Evolutionary conservation across 2,329 filamentous ascomycete genomes (phyloP).

Genomic region (Ophiostoma perfectum): DNA sequence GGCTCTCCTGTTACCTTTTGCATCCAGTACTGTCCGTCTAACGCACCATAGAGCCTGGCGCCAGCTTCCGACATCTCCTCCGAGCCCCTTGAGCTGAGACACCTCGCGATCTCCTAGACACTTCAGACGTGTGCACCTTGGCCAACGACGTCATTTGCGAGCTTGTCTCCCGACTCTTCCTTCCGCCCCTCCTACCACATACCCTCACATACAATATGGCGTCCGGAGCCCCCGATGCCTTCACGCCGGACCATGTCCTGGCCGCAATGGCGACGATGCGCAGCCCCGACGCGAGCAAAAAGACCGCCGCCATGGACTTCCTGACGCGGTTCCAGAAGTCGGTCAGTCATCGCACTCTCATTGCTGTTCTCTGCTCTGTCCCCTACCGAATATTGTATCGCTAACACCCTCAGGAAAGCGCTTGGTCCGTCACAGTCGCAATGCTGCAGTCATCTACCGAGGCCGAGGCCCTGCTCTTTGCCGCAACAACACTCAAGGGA

Average conservation of each 20-base stretch:
- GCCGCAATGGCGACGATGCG: conserved; percentile 89
- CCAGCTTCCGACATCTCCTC: background rate
- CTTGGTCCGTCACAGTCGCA: conserved; percentile 82
- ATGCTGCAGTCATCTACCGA: conserved; percentile 79
- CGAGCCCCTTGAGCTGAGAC: background rate
- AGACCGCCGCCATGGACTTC: conserved; percentile 77
- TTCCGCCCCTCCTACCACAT: background rate
- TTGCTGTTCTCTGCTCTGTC: background rate
- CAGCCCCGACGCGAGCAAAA: conserved; percentile 76
- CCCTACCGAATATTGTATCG: background rate
- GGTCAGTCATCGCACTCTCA: conserved; percentile 49
- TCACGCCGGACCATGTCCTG: conserved; percentile 69
- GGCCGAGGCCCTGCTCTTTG: conserved; percentile 85
- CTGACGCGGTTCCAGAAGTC: conserved; percentile 97
- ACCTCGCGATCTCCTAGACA: background rate
- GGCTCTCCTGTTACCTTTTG: background rate
- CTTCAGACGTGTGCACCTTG: background rate
- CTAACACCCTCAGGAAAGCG: conserved; percentile 59
- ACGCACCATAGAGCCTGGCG: background rate
- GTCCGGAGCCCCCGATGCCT: conserved; percentile 48
- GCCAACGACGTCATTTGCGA: background rate
- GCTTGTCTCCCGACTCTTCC: background rate
- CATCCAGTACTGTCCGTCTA: background rate
- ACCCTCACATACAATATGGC: background rate
- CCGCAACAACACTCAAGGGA: conserved; percentile 93